Conservation (phyloP, 1,284 basidiomycete genomes). For the Kwoniella shivajii region DNA sequence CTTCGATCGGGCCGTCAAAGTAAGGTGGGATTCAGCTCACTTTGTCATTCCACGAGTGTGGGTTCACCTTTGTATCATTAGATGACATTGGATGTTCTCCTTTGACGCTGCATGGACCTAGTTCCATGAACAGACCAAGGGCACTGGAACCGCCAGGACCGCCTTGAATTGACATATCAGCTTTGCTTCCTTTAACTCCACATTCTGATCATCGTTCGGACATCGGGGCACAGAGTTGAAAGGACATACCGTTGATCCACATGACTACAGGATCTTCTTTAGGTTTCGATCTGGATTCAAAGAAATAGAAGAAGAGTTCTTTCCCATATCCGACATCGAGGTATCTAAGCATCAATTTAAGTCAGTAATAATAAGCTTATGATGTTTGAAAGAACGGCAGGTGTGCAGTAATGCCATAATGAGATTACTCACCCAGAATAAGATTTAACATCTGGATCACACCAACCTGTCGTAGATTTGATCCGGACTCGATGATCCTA, state of each 20-base stretch:
- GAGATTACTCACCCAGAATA: conserved; percentile 37
- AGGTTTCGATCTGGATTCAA: conserved; percentile 71
- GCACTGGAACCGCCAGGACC: conserved; percentile 56
- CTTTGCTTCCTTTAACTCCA: no score
- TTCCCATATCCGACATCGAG: conserved; percentile 67
- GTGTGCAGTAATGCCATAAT: background rate
- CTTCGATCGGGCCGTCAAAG: background rate
- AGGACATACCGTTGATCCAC: conserved; percentile 52
- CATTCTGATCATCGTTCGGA: background rate
- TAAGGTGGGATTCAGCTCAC: conserved; percentile 54
- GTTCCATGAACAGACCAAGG: conserved; percentile 59
- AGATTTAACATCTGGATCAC: conserved; percentile 50
- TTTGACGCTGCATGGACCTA: conserved; percentile 54
- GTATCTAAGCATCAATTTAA: conserved; percentile 54
- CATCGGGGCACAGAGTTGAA: background rate
- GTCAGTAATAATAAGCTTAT: conserved; percentile 3
- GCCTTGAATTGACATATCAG: conserved; percentile 19
- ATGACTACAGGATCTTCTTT: conserved; percentile 58
- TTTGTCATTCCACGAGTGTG: conserved; percentile 58
- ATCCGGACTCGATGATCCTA: conserved; percentile 50
- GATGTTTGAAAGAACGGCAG: background rate
- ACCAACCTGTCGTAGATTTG: conserved; percentile 54
- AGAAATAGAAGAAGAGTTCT: conserved; percentile 82
- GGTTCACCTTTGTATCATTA: conserved; percentile 56
- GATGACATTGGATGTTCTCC: conserved; percentile 38